These are phyloP conservation scores for Rhizopogon vinicolor DNA, from an alignment of 768 basidiomycete genomes.

Conservation along the genomic window DNA sequence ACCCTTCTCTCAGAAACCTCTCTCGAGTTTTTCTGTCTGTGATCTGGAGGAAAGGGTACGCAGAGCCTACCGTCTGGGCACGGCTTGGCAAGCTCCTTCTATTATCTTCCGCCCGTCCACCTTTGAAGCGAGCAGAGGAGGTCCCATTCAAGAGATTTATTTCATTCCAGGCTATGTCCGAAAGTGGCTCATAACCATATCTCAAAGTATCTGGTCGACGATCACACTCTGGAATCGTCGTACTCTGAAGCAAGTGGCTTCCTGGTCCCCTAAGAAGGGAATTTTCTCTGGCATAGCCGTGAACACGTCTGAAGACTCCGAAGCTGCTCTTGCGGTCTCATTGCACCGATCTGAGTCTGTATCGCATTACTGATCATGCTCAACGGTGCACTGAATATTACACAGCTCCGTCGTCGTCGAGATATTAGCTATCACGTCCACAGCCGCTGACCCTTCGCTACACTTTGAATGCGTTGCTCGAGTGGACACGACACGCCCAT, in stretches of 20 bases:
- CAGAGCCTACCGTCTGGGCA: conserved; percentile 41
- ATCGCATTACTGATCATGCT: conserved; percentile 6
- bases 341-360: conserved; percentile 43
- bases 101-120: conserved; percentile 13
- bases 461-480: conserved; percentile 28
- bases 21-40: conserved; percentile 32
- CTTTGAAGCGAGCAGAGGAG: conserved; percentile 28
- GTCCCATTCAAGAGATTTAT: conserved; percentile 46
- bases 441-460: conserved; percentile 5
- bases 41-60: conserved; percentile 43
- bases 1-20: conserved; percentile 41
- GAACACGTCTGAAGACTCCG: conserved; percentile 40
- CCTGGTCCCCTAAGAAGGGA: conserved; percentile 52
- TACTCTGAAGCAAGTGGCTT: conserved; percentile 28
- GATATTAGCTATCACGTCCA: conserved; percentile 21
- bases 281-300: conserved; percentile 49
- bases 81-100: conserved; percentile 40
- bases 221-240: conserved; percentile 47
- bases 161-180: conserved; percentile 45
- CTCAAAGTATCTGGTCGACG: conserved; percentile 58
- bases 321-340: conserved; percentile 48
- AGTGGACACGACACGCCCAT: conserved; percentile 39
- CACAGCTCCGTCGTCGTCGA: conserved; percentile 18
- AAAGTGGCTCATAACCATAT: conserved; percentile 47
- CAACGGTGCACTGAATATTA: conserved; percentile 9